A percentile compares a stretch with the other conserved stretches of the same genome.
phyloP scores from a whole-genome alignment of 805 yeast species.

The Maudiozyma turicensis region DNA sequence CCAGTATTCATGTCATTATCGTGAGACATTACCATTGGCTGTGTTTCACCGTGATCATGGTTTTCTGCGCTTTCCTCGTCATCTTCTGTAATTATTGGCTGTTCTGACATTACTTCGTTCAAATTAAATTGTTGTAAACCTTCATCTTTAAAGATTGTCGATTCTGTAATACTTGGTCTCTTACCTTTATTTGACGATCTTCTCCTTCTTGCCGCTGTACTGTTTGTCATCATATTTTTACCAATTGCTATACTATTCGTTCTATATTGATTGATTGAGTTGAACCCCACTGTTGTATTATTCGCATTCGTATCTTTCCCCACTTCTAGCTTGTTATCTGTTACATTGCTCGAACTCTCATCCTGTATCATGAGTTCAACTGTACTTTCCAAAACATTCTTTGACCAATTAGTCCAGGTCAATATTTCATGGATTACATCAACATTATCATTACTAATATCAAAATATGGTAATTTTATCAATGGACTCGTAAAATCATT shows the following conservation, averaged over 20 bases:
- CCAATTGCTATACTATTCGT: background rate
- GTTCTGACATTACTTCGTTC: constrained; percentile 25
- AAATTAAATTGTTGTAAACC: constrained; percentile 27
- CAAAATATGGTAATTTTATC: constrained; percentile 16
- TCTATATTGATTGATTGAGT: background rate
- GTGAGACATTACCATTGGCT: constrained; percentile 6
- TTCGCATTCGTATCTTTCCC: background rate
- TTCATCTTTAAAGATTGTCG: constrained; percentile 27
- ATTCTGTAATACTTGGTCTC: constrained; percentile 25
- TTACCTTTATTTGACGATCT: constrained; percentile 21
- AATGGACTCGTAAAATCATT: constrained; percentile 26
- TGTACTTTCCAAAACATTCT: constrained; percentile 8
- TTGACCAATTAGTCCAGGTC: constrained; percentile 27
- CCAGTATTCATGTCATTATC: constrained; percentile 2
- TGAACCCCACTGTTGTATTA: background rate
- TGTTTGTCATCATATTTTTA: background rate
- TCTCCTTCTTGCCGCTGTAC: constrained; percentile 14
- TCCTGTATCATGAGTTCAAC: constrained; percentile 3
- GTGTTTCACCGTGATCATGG: background rate
- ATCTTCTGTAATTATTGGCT: constrained; percentile 10
- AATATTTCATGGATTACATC: constrained; percentile 20
- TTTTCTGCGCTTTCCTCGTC: background rate
- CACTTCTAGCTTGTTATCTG: background rate
- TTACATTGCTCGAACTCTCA: background rate
- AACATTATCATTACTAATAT: constrained; percentile 26